Percentiles rank a stretch among this genome's conserved stretches.
Evolutionary conservation across 805 yeast genomes (phyloP).

Genomic region (Suhomyces sp.): DNA sequence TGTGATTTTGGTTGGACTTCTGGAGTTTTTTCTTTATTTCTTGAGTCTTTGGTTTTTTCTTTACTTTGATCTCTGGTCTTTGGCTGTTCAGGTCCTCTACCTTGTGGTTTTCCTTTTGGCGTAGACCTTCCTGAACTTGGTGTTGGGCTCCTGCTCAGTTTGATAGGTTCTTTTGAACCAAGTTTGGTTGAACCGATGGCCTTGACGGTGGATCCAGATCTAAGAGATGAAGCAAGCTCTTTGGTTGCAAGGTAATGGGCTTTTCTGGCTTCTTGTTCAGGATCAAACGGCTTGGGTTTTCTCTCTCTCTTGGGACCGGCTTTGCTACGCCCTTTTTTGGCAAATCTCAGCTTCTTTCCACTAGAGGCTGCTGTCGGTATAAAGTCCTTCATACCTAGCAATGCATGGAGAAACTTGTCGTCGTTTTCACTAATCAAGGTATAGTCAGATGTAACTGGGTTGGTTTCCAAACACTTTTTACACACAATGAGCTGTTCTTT

Average conservation of each 20-base stretch:
- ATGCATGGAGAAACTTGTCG: slow-evolving; percentile 44
- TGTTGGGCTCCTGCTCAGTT: neutral
- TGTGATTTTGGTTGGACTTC: neutral
- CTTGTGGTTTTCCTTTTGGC: neutral
- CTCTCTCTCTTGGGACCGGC: slow-evolving; percentile 4
- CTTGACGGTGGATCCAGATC: slow-evolving; percentile 36
- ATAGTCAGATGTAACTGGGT: slow-evolving; percentile 3
- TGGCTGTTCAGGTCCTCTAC: neutral
- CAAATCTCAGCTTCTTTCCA: slow-evolving; percentile 10
- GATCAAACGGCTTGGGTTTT: slow-evolving; percentile 20
- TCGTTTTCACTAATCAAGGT: slow-evolving; percentile 43
- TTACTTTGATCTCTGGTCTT: neutral
- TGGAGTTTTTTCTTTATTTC: neutral
- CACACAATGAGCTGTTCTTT: slow-evolving; percentile 36
- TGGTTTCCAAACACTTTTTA: slow-evolving; percentile 35
- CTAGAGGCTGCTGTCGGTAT: slow-evolving; percentile 15
- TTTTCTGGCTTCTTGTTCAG: slow-evolving; percentile 33
- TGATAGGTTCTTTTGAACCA: slow-evolving; percentile 1
- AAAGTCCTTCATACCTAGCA: slow-evolving; percentile 48
- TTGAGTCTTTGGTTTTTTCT: neutral
- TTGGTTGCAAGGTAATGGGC: slow-evolving; percentile 36
- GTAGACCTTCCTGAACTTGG: neutral
- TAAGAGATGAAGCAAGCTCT: slow-evolving; percentile 28
- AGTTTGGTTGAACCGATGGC: slow-evolving; percentile 36
- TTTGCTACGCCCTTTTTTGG: slow-evolving; percentile 24